Evolutionary conservation across 2,329 filamentous ascomycete species (phyloP), one percentile per base, ranked within the genome.

Genomic region (Claviceps sp.): DNA sequence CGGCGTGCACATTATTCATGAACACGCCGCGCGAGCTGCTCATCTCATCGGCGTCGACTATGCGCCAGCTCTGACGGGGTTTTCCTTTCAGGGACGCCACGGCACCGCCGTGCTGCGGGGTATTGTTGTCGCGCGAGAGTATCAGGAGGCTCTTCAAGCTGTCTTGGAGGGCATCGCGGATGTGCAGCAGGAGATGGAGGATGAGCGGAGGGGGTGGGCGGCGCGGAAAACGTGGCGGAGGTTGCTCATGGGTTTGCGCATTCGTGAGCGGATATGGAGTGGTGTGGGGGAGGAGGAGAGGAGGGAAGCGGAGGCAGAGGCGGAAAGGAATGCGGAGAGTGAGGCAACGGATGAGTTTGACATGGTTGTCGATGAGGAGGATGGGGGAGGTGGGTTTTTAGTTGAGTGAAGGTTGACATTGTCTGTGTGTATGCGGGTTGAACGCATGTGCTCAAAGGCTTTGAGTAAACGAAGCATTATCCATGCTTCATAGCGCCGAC

Each of bases 11-110:
- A 71, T 97, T 24, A 60, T 67, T 5, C 69, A 75, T 53, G 69
- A 76, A 47, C 61, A 84, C 49, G 84, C 87, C 1, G 73, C 78
- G 1, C 78, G 78, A 49, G 91, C 91, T 1, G 89, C 89, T 0
- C 81, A 78, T 52, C 69, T 90, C 1, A 67, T 96, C 1, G 83
- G 83, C 0, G 76, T 97, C 17, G 89, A 97, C 67, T 95, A 86
- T 64, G 88, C 88, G 2, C 88, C 91, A 37, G 93, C 93, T 0
- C 80, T 98, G 5, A 93, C 85, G 0, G 91, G 91, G 0, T 98
- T 97, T 61, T 76, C 84, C 40, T 98, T 97, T 69, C 84, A 81
- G 62, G 89, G 89, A 1, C 80, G 88, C 2, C 83, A 88, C 52
- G 91, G 91, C 16, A 96, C 89, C 2, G 89, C 93, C 1, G 77